phyloP scores from a whole-genome alignment of 164 flowering plant species.

The Kingdonia uniflora region DNA sequence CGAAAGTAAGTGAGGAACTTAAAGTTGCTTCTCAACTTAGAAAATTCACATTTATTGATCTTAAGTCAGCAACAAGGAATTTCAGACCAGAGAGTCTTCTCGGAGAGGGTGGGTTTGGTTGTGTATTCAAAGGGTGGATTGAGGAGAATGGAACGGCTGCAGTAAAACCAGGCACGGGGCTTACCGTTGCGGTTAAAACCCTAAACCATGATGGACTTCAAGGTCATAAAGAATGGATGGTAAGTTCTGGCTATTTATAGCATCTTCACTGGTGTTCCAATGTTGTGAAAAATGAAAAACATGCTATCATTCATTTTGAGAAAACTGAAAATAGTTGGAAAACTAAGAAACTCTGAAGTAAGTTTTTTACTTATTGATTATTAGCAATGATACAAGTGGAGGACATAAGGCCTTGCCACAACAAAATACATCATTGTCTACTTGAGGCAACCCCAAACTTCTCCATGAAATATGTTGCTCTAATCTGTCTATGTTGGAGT shows the following conservation, averaged over 20 bases:
- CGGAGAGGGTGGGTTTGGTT: constrained; percentile 95
- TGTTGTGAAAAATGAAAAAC: too few relatives aligned
- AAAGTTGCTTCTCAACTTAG: constrained; percentile 71
- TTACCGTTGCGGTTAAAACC: constrained; percentile 94
- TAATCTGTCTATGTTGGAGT: too few relatives aligned
- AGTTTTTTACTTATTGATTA: too few relatives aligned
- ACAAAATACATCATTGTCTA: too few relatives aligned
- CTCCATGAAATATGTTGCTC: too few relatives aligned
- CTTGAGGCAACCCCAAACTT: too few relatives aligned
- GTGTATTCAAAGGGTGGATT: constrained; percentile 96
- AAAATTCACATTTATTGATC: constrained; percentile 75
- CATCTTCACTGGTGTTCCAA: too few relatives aligned
- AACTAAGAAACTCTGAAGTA: too few relatives aligned
- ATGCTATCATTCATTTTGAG: too few relatives aligned
- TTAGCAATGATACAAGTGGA: too few relatives aligned
- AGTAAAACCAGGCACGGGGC: constrained; percentile 91
- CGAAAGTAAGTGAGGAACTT: constrained; percentile 70
- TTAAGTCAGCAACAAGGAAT: constrained; percentile 79
- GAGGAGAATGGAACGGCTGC: constrained; percentile 97
- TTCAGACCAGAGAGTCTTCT: constrained; percentile 93
- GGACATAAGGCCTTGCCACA: too few relatives aligned
- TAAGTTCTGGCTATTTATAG: constrained; percentile 13
- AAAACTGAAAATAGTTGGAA: too few relatives aligned
- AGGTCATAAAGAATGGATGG: constrained; percentile 99
- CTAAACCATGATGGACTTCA: constrained; percentile 95